Evolutionary conservation across 192 early-diverging fungal species (phyloP).

Genomic region (Rhizophagus clarus): DNA sequence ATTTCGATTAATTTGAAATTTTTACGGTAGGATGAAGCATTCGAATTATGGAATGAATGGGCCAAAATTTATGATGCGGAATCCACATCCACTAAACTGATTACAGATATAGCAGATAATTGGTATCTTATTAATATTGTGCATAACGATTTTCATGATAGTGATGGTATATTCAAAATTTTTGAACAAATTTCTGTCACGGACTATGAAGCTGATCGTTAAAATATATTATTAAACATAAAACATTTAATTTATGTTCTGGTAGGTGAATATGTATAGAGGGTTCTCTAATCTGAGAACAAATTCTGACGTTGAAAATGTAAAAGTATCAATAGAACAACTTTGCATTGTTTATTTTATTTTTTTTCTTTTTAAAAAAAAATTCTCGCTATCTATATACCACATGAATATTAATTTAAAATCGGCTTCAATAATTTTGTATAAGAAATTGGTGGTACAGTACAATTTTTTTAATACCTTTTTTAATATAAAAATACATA

Average conservation of each 20-base stretch:
- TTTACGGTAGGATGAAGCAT: conserved; percentile 78
- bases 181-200: conserved; percentile 44
- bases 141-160: conserved; percentile 88
- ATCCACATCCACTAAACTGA: conserved; percentile 53
- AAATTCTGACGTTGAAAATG: neutral
- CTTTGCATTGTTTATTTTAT: neutral
- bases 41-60: conserved; percentile 93
- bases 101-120: conserved; percentile 63
- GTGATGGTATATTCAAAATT: conserved; percentile 69
- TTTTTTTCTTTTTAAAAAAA: neutral
- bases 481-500: too few species aligned
- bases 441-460: neutral
- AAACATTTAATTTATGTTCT: neutral
- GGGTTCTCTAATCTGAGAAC: neutral
- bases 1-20: neutral
- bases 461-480: too few species aligned
- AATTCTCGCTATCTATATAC: neutral
- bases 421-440: neutral
- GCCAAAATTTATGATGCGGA: conserved; percentile 64
- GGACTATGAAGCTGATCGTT: conserved; percentile 14
- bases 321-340: neutral
- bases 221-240: neutral
- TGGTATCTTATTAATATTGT: conserved; percentile 96
- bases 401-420: neutral
- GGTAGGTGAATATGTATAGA: neutral